These are phyloP conservation scores for Yamadazyma diddensiae DNA, from an alignment of 1,139 yeast genomes.

Conservation along the genomic window DNA sequence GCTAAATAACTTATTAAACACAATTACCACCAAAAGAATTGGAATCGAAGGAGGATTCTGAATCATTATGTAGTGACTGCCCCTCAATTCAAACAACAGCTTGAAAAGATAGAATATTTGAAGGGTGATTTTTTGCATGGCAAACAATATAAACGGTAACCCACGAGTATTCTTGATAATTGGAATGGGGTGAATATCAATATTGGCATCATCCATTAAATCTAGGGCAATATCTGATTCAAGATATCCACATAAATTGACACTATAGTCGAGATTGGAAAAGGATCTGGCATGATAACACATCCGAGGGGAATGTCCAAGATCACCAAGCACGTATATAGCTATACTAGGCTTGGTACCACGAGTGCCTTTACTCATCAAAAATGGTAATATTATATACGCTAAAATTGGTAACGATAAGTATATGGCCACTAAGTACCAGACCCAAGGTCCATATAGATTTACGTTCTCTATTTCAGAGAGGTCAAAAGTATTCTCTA, in stretches of 20 bases:
- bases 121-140: slow-evolving; percentile 51
- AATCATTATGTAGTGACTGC: slow-evolving; percentile 66
- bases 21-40: slow-evolving; percentile 58
- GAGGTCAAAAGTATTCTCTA: slow-evolving; percentile 4
- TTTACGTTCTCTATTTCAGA: slow-evolving; percentile 3
- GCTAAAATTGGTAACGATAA: slow-evolving; percentile 35
- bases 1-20: slow-evolving; percentile 52
- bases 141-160: slow-evolving; percentile 60
- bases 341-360: slow-evolving; percentile 47
- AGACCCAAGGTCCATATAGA: slow-evolving; percentile 35
- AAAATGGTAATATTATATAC: slow-evolving; percentile 34
- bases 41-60: slow-evolving; percentile 97
- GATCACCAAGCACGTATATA: slow-evolving; percentile 84
- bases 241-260: slow-evolving; percentile 81
- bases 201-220: slow-evolving; percentile 47
- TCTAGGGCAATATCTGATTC: slow-evolving; percentile 56
- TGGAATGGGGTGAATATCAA: slow-evolving; percentile 51
- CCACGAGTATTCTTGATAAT: slow-evolving; percentile 39
- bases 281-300: slow-evolving; percentile 85
- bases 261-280: slow-evolving; percentile 65
- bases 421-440: slow-evolving; percentile 35
- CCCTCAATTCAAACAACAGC: slow-evolving; percentile 54
- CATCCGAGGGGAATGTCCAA: slow-evolving; percentile 96
- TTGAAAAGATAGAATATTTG: slow-evolving; percentile 51
- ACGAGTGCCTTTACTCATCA: slow-evolving; percentile 21